These are phyloP conservation scores for Eragrostis tef DNA, from an alignment of 202 grass and related monocot genomes.

Conservation along the genomic window DNA sequence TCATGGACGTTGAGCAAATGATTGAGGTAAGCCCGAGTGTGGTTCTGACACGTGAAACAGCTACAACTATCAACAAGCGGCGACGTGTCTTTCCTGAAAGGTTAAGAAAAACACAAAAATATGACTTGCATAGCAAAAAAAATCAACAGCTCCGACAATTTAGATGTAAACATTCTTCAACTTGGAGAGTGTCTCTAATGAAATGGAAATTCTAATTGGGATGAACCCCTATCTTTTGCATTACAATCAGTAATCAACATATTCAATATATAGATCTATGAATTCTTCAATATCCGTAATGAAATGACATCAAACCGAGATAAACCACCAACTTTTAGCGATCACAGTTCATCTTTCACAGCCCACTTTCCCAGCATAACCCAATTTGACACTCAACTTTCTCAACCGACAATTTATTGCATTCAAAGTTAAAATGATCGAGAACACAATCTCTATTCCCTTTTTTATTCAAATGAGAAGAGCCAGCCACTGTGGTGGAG, in stretches of 20 bases:
- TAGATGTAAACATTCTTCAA: conserved; percentile 26
- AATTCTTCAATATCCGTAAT: conserved; percentile 5
- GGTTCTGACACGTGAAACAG: conserved; percentile 94
- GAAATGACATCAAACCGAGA: neutral
- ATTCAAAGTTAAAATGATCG: neutral
- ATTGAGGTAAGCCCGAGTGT: conserved; percentile 93
- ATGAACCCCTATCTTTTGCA: neutral
- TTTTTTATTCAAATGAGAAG: neutral
- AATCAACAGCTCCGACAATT: conserved; percentile 24
- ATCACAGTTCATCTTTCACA: neutral
- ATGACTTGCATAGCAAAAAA: conserved; percentile 10
- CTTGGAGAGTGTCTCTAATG: neutral
- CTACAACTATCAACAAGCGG: conserved; percentile 68
- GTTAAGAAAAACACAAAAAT: conserved; percentile 31
- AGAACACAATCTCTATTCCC: neutral
- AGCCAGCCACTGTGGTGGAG: neutral
- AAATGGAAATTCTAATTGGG: neutral
- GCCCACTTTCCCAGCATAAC: neutral
- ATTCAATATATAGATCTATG: conserved; percentile 12
- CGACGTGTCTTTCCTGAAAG: conserved; percentile 75
- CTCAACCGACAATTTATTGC: neutral
- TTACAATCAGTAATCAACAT: neutral
- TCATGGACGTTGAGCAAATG: conserved; percentile 92
- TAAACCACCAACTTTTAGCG: neutral
- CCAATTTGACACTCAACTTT: neutral